phyloP scores from a whole-genome alignment of 1,284 basidiomycete species.

The Xerocomus cyaneibrunnescens region DNA sequence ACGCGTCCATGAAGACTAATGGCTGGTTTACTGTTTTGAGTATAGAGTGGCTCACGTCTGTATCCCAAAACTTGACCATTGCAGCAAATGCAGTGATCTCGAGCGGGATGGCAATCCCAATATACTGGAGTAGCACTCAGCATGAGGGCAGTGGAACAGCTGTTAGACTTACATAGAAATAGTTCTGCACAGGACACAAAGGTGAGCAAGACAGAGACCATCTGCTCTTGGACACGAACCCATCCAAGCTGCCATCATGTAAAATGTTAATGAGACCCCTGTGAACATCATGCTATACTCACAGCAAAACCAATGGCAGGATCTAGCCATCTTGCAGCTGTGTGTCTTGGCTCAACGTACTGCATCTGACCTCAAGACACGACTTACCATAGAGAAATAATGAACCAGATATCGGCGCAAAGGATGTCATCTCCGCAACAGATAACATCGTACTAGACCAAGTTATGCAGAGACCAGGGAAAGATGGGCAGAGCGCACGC shows the following conservation, averaged over 20 bases:
- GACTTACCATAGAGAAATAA: conserved; percentile 62
- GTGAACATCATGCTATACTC: conserved; percentile 19
- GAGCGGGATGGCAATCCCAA: conserved; percentile 58
- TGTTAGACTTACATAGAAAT: conserved; percentile 20
- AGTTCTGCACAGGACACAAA: conserved; percentile 18
- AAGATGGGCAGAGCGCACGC: conserved; percentile 39
- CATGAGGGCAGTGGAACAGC: background rate
- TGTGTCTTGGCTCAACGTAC: background rate
- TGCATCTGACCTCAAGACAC: background rate
- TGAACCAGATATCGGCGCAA: conserved; percentile 72
- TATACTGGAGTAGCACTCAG: conserved; percentile 27
- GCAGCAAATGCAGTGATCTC: conserved; percentile 78
- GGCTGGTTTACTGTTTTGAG: background rate
- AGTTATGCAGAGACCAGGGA: background rate
- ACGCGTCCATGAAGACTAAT: background rate
- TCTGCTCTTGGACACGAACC: conserved; percentile 36
- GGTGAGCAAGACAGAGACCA: conserved; percentile 3
- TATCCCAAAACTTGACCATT: conserved; percentile 78
- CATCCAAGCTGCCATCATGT: conserved; percentile 41
- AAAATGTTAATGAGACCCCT: background rate
- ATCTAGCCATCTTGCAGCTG: conserved; percentile 71
- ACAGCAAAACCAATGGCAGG: conserved; percentile 72
- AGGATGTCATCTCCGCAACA: conserved; percentile 69
- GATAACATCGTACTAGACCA: conserved; percentile 56
- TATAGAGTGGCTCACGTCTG: conserved; percentile 43